Evolutionary conservation across 148 eudicot genomes (phyloP), one percentile per base, ranked within the genome.

Genomic region (Cornus kousa): DNA sequence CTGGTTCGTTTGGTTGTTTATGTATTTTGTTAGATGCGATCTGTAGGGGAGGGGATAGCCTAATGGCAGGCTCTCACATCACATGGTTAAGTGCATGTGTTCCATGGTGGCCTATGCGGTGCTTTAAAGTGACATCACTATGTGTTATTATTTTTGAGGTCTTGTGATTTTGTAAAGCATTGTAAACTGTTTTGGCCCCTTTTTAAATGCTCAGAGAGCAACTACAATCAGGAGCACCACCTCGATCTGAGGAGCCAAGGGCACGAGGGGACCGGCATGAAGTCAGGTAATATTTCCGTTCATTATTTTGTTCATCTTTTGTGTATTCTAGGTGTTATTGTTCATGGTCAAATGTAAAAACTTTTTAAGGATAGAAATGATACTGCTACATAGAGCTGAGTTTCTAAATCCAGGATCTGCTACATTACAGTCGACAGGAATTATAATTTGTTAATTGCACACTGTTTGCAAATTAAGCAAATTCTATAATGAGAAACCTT

Each of bases 171-270:
- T 77, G 66, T 62, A 3, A 19, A 62, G 19, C 62, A 16, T 57
- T 19, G 64, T n/a, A 62, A 19, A 1, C 0, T 57, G 64, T 16
- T 64, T 69, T 62, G 66, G 11, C 48, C 22, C 67, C 76, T 79
- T 35, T 70, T 46, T 76, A 22, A 76, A 37, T 75, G 75, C 33
- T 72, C 85, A 94, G 98, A 88, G 97, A 91, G 75, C 85, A 82
- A 68, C 83, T 78, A 8, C 97, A 87, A 84, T 80, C 94, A 53
- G 92, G 94, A 70, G 90, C 86, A 53, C 74, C 88, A 84, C 87
- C 98, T 77, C 87, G 90, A 57, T 96, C 99, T 40, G 93, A 85
- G 84, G 99, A 96, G 87, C 98, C 99, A 67, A 92, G 88, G 85
- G 74, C 84, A 77, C 89, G 88, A 31, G 98, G 90, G 46, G 98